Percentiles rank a stretch among this genome's conserved stretches.
phyloP scores from a whole-genome alignment of 169 alveolate species.

The Plasmodium falciparum region DNA sequence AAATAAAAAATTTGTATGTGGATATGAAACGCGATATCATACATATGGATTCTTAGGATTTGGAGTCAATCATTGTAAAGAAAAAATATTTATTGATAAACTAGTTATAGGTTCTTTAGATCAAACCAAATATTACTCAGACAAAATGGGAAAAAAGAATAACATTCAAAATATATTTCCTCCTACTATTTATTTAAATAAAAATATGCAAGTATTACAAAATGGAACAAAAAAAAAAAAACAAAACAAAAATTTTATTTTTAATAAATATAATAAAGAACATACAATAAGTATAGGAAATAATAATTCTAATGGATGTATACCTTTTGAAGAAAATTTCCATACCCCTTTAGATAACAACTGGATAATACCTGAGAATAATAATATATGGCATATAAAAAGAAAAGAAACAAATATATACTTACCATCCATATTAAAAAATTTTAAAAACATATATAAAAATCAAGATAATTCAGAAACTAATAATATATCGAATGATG shows the following conservation, averaged over 20 bases:
- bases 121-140: conserved; percentile 48
- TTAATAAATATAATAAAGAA: neutral
- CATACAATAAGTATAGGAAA: neutral
- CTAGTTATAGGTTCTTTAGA: conserved; percentile 72
- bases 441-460: neutral
- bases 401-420: no score
- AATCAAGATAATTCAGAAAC: neutral
- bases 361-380: conserved; percentile 31
- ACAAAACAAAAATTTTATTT: neutral
- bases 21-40: conserved; percentile 62
- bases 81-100: conserved; percentile 69
- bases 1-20: conserved; percentile 41
- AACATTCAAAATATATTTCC: neutral
- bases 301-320: conserved; percentile 4
- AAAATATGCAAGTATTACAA: neutral
- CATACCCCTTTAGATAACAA: conserved; percentile 31
- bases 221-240: neutral
- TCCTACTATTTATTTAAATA: neutral
- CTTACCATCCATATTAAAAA: no score
- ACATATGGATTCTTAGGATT: conserved; percentile 57
- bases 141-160: neutral
- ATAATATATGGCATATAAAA: conserved; percentile 18
- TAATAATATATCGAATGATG: conserved; percentile 9
- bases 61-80: conserved; percentile 64
- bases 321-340: conserved; percentile 28